Evolutionary conservation across 2,329 filamentous ascomycete genomes (phyloP).

Genomic region (Blastomyces gilchristii): DNA sequence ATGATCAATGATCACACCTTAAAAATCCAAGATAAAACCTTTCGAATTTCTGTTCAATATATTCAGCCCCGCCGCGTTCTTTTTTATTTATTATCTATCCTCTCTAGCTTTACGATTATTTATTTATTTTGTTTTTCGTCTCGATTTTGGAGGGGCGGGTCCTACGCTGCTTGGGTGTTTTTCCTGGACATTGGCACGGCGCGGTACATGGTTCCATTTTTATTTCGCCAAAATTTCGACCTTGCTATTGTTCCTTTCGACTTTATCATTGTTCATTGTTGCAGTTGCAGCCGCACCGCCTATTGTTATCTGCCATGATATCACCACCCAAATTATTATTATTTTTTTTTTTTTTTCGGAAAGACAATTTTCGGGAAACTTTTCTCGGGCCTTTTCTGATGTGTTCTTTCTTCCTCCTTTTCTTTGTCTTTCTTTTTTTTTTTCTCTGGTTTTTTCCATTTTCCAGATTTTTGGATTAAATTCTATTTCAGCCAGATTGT

Average conservation of each 20-base stretch:
- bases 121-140: neutral
- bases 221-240: neutral
- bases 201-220: neutral
- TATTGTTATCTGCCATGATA: neutral
- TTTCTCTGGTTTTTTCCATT: too few relatives aligned
- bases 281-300: neutral
- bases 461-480: too few relatives aligned
- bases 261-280: neutral
- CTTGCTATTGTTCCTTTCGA: neutral
- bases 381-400: neutral
- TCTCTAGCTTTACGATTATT: too few relatives aligned
- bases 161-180: neutral
- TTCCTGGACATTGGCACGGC: neutral
- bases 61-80: neutral
- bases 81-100: neutral
- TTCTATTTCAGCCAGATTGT: neutral
- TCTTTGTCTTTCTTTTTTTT: too few relatives aligned
- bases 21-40: neutral
- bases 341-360: neutral
- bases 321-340: neutral
- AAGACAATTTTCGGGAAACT: neutral
- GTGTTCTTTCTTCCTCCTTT: neutral
- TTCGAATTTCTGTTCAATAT: neutral
- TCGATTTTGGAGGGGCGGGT: neutral
- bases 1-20: neutral